These are phyloP conservation scores for Albizia julibrissin DNA, from an alignment of 306 rosid species.

Conservation along the genomic window DNA sequence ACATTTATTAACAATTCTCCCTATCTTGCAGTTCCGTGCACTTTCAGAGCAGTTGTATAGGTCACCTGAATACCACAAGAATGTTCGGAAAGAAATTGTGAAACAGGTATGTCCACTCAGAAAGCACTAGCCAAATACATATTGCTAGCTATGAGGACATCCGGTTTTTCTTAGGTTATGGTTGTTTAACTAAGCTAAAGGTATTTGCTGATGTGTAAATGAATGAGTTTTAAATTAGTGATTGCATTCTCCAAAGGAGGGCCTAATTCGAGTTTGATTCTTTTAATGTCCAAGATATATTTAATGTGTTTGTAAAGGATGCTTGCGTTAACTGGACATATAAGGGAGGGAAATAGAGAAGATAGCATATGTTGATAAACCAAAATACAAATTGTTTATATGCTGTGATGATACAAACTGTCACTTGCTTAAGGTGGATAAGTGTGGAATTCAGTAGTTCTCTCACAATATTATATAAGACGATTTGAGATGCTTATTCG, in stretches of 20 bases:
- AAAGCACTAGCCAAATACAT: slow-evolving; percentile 7
- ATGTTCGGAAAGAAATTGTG: slow-evolving; percentile 57
- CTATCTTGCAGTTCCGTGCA: slow-evolving; percentile 65
- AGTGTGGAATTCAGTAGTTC: slow-evolving; percentile 24
- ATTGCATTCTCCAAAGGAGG: slow-evolving; percentile 10
- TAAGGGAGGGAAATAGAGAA: slow-evolving; percentile 20
- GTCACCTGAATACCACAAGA: slow-evolving; percentile 67
- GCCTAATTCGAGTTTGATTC: slow-evolving; percentile 2
- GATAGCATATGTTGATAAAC: background rate
- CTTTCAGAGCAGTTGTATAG: slow-evolving; percentile 64
- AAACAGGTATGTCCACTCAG: slow-evolving; percentile 53
- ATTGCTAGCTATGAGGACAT: slow-evolving; percentile 3
- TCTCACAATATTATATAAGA: slow-evolving; percentile 1
- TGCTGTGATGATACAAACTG: slow-evolving; percentile 3
- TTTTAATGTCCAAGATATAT: slow-evolving; percentile 5
- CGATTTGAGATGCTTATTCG: slow-evolving; percentile 44
- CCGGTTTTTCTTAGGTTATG: slow-evolving; percentile 10
- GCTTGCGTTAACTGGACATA: slow-evolving; percentile 3
- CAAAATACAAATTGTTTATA: background rate
- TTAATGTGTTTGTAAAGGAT: background rate
- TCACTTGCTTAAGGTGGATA: slow-evolving; percentile 12
- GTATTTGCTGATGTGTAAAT: slow-evolving; percentile 8
- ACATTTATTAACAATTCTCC: slow-evolving; percentile 26
- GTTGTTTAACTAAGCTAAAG: background rate
- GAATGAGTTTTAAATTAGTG: background rate